Evolutionary conservation across 2,329 filamentous ascomycete genomes (phyloP), one percentile per base, ranked within the genome.

Genomic region (Apiospora sp.): DNA sequence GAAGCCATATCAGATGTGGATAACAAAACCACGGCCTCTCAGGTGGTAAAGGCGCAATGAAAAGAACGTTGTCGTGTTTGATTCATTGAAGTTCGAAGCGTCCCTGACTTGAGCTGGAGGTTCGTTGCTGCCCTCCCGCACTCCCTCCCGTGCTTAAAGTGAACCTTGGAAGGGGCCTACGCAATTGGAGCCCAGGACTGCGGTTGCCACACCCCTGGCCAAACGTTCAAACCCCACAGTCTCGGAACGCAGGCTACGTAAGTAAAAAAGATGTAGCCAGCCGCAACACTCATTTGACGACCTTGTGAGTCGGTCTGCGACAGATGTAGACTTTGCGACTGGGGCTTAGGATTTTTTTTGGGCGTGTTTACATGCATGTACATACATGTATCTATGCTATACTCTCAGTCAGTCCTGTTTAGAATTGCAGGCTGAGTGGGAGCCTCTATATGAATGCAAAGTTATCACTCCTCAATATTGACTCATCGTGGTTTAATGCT

Each of bases 21-120:
- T 64, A 64, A 64, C 19, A 41, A 64, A 19, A 64, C 58, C 22
- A n/a, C 58, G 19, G n/a, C 34, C 34, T 64, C 58, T 41, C 37
- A 2, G 37, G 37, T n/a, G 30, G 58, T 64, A 41, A 41, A 64
- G 34, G 54, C 54, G 54, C 54, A 37, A 61, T 30, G 30, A 22
- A 61, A 54, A 48, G 10, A 58, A 58, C 22, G 30, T n/a, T 64
- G 58, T 64, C 22, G 58, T 64, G 58, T 64, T 64, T 64, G 58
- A n/a, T 64, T 34, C 54, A n/a, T 64, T 34, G 27, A 58, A 58
- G 58, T 41, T 24, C 58, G 7, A 41, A 64, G 34, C 58, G 58
- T 64, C 58, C 58, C 16, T n/a, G 30, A 64, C 58, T 41, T 37
- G 58, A 41, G 16, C 58, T n/a, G 30, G 30, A 41, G 34, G 58